These are phyloP conservation scores for Fusarium coicis DNA, from an alignment of 2,329 filamentous ascomycete species.

Conservation along the genomic window DNA sequence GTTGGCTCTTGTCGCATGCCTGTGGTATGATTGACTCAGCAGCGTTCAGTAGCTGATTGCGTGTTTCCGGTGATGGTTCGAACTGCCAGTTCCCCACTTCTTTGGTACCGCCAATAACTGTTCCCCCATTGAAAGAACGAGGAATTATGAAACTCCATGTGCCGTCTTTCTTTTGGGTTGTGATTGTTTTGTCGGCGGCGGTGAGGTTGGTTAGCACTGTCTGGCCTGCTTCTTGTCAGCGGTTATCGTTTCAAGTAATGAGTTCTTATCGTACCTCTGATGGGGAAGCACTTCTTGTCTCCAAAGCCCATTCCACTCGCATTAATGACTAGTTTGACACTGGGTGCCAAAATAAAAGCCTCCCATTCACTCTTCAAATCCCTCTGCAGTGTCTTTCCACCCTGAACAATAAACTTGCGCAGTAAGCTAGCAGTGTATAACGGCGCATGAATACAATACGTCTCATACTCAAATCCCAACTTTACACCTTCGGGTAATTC, in stretches of 20 bases:
- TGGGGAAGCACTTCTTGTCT: slow-evolving; percentile 49
- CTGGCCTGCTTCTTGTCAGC: slow-evolving; percentile 44
- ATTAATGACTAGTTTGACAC: slow-evolving; percentile 47
- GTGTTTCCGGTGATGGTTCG: slow-evolving; percentile 58
- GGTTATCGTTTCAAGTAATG: rapidly evolving
- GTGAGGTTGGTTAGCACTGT: slow-evolving; percentile 52
- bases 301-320: slow-evolving; percentile 50
- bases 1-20: neutral
- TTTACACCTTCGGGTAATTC: slow-evolving; percentile 56
- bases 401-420: slow-evolving; percentile 46
- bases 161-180: slow-evolving; percentile 70
- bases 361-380: slow-evolving; percentile 49
- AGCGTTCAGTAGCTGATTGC: slow-evolving; percentile 46
- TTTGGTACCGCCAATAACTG: slow-evolving; percentile 74
- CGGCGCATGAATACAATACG: slow-evolving; percentile 66
- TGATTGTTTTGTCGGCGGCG: slow-evolving; percentile 56
- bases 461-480: slow-evolving; percentile 63
- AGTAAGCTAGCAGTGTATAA: slow-evolving; percentile 58
- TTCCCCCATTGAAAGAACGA: slow-evolving; percentile 69
- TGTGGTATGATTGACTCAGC: slow-evolving; percentile 28
- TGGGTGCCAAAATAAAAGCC: slow-evolving; percentile 39
- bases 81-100: slow-evolving; percentile 67
- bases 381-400: slow-evolving; percentile 44
- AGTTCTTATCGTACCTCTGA: slow-evolving; percentile 37
- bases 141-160: slow-evolving; percentile 72